These are phyloP conservation scores for Sugiyamaella grinbergsii DNA, from an alignment of 1,139 yeast species.

Conservation along the genomic window DNA sequence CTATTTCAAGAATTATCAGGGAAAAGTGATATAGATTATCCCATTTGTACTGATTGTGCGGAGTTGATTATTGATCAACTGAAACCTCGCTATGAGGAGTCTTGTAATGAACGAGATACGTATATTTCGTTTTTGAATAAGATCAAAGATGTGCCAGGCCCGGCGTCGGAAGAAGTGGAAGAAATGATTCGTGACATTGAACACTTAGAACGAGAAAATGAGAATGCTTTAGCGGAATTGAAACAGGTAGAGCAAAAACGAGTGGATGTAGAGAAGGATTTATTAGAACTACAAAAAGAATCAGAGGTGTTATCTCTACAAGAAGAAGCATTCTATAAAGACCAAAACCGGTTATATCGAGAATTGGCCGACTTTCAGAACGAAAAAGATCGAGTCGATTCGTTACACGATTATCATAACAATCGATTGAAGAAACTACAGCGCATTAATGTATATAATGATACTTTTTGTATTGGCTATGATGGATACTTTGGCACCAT, in stretches of 20 bases:
- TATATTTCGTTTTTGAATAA: conserved; percentile 73
- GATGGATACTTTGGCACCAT: conserved; percentile 86
- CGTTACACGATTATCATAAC: conserved; percentile 61
- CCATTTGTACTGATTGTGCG: conserved; percentile 87
- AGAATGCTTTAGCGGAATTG: conserved; percentile 38
- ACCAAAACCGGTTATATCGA: conserved; percentile 56
- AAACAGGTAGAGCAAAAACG: conserved; percentile 42
- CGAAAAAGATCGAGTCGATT: conserved; percentile 62
- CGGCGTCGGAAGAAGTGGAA: conserved; percentile 49
- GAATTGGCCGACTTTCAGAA: conserved; percentile 52
- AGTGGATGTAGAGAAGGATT: conserved; percentile 40
- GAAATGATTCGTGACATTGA: conserved; percentile 50
- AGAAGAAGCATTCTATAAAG: conserved; percentile 49
- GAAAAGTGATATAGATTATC: conserved; percentile 80
- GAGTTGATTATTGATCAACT: conserved; percentile 64
- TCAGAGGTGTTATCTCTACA: conserved; percentile 42
- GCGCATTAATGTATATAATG: conserved; percentile 76
- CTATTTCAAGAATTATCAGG: conserved; percentile 66
- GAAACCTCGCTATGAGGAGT: conserved; percentile 69
- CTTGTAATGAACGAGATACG: conserved; percentile 75
- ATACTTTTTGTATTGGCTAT: conserved; percentile 77
- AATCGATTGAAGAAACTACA: conserved; percentile 70
- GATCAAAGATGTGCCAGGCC: conserved; percentile 57
- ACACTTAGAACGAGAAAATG: conserved; percentile 33
- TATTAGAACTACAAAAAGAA: conserved; percentile 36